A percentile compares a stretch with the other conserved stretches of the same genome.
These are phyloP conservation scores for Acrocalymma vagum DNA, from an alignment of 2,329 filamentous ascomycete genomes.

Conservation along the genomic window DNA sequence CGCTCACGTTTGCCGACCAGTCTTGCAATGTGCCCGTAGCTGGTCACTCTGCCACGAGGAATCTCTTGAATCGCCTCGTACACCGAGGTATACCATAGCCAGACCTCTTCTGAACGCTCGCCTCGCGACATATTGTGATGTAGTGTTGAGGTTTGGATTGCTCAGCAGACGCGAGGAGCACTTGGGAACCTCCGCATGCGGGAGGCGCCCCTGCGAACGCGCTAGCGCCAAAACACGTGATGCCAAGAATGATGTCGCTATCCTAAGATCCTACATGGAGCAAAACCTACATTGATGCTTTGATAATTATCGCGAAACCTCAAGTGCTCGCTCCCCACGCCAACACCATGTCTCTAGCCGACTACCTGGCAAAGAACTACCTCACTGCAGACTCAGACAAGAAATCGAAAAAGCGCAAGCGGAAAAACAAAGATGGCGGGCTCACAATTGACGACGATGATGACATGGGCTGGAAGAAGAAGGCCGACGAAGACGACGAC, in stretches of 20 bases:
- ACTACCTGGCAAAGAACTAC: constrained; percentile 92
- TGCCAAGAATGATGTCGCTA: constrained; percentile 27
- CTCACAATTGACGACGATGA: constrained; percentile 63
- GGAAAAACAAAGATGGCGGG: constrained; percentile 51
- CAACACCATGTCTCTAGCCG: constrained; percentile 72
- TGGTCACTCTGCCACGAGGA: constrained; percentile 82
- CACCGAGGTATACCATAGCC: constrained; percentile 77
- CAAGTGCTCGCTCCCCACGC: too few species aligned
- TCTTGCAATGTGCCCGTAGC: constrained; percentile 81
- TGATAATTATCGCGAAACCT: too few species aligned
- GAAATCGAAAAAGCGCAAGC: constrained; percentile 63
- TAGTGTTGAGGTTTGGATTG: background rate
- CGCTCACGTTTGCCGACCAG: constrained; percentile 76
- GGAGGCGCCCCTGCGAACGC: constrained; percentile 12
- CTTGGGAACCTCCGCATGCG: too few species aligned
- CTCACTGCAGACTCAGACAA: constrained; percentile 71
- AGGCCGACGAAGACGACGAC: constrained; percentile 63
- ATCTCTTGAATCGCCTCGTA: constrained; percentile 88
- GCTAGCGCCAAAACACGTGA: constrained; percentile 37
- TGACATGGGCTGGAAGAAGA: constrained; percentile 59
- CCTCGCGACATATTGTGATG: constrained; percentile 66
- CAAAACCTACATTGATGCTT: constrained; percentile 8
- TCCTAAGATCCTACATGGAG: constrained; percentile 17
- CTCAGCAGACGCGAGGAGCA: too few species aligned
- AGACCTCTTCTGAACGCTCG: constrained; percentile 74